Evolutionary conservation across 2,329 filamentous ascomycete genomes (phyloP).

Genomic region (Aspergillus tanneri): DNA sequence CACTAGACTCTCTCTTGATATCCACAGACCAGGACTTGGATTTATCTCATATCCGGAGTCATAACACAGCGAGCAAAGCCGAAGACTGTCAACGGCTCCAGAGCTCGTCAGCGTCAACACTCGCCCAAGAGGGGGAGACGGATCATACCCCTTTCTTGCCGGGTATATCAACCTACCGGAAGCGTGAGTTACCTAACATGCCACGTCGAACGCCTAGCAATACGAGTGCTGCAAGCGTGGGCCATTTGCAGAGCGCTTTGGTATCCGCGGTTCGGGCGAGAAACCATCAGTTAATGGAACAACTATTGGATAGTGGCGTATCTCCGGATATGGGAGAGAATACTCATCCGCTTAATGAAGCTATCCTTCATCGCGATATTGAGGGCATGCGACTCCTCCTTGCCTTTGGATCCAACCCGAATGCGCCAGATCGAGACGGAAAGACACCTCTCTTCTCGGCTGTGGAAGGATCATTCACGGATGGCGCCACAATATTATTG

Average conservation of each 20-base stretch:
- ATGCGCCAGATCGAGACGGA: slow-evolving; percentile 50
- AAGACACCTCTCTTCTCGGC: slow-evolving; percentile 54
- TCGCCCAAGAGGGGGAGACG: not conserved
- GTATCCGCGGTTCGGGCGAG: slow-evolving; percentile 56
- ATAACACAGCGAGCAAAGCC: no score
- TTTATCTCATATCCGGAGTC: no score
- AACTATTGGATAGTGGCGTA: slow-evolving; percentile 59
- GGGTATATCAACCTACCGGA: not conserved
- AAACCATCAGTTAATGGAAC: slow-evolving; percentile 58
- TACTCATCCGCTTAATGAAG: slow-evolving; percentile 53
- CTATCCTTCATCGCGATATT: slow-evolving; percentile 52
- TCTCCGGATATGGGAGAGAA: slow-evolving; percentile 51
- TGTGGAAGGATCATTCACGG: slow-evolving; percentile 55
- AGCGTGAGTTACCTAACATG: not conserved
- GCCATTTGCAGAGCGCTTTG: slow-evolving; percentile 38
- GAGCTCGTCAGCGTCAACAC: slow-evolving; percentile 7
- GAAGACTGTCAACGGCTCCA: no score
- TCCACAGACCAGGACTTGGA: not conserved
- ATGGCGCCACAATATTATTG: slow-evolving; percentile 59
- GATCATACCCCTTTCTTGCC: not conserved
- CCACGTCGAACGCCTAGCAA: slow-evolving; percentile 11
- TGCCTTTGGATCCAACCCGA: slow-evolving; percentile 59
- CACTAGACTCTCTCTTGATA: slow-evolving; percentile 23
- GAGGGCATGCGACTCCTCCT: slow-evolving; percentile 58
- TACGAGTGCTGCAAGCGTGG: slow-evolving; percentile 9